Percentiles rank a stretch among this genome's conserved stretches.
Evolutionary conservation across 176 grass and related monocot genomes (phyloP).

Genomic region (Metroxylon sagu): DNA sequence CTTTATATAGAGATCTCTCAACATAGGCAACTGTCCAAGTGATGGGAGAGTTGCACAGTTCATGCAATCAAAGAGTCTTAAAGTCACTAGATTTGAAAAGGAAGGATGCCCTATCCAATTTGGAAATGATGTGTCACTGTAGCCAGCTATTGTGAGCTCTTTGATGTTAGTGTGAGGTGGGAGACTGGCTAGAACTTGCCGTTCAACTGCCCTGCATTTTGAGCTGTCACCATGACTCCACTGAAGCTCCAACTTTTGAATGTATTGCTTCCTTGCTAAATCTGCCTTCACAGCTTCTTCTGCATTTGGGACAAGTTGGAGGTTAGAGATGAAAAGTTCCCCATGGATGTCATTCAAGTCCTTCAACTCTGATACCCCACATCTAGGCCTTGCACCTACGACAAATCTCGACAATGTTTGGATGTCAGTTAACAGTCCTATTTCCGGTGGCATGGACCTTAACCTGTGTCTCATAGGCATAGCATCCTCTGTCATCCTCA

Average conservation of each 20-base stretch:
- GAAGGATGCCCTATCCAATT: conserved; percentile 14
- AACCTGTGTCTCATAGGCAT: conserved; percentile 8
- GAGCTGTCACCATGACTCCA: conserved; percentile 3
- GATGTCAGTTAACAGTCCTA: conserved; percentile 26
- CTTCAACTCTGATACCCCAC: conserved; percentile 24
- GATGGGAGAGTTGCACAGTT: conserved; percentile 5
- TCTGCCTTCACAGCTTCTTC: conserved; percentile 19
- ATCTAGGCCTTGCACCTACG: background rate
- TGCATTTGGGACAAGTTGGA: conserved; percentile 20
- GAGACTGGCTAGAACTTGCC: conserved; percentile 15
- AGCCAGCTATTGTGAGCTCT: conserved; percentile 29
- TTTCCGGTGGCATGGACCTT: conserved; percentile 21
- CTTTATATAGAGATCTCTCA: conserved; percentile 23
- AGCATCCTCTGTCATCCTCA: background rate
- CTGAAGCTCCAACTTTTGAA: conserved; percentile 26
- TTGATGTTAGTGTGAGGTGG: conserved; percentile 13
- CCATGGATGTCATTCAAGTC: conserved; percentile 26
- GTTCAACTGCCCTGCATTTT: background rate
- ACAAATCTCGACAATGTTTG: conserved; percentile 35
- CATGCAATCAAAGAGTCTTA: conserved; percentile 8
- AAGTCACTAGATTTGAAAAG: conserved; percentile 2
- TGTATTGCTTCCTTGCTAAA: conserved; percentile 19
- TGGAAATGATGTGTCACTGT: background rate
- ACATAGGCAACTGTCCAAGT: conserved; percentile 19
- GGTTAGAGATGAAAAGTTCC: conserved; percentile 32